phyloP scores from a whole-genome alignment of 495 filamentous ascomycete species.

The Podospora bellae-mahoneyi region DNA sequence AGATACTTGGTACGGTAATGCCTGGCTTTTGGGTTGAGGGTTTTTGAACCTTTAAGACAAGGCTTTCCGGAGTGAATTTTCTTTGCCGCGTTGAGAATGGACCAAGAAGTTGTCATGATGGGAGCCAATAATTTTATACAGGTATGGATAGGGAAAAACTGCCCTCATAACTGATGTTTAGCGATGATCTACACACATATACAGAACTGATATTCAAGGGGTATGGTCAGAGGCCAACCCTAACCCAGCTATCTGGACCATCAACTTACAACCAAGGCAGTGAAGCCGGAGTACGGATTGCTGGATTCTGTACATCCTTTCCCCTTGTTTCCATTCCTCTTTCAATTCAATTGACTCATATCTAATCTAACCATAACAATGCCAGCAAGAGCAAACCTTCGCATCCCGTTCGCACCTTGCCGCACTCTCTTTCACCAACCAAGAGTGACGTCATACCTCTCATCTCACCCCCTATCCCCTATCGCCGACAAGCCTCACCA shows the following conservation, averaged over 20 bases:
- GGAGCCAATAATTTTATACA: too few relatives aligned
- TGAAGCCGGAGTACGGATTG: background rate
- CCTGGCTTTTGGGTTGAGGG: too few relatives aligned
- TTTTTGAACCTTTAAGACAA: too few relatives aligned
- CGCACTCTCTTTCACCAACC: background rate
- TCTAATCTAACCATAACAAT: background rate
- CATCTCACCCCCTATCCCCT: background rate
- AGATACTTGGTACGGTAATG: too few relatives aligned
- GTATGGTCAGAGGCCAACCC: background rate
- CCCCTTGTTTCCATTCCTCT: background rate
- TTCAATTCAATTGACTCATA: background rate
- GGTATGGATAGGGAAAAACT: too few relatives aligned
- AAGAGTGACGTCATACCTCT: background rate
- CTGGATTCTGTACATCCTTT: background rate
- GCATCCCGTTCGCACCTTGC: background rate
- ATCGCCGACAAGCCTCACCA: background rate
- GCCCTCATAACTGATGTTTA: too few relatives aligned
- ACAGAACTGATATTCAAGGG: too few relatives aligned
- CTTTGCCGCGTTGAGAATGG: too few relatives aligned
- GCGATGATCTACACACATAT: too few relatives aligned
- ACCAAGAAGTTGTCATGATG: too few relatives aligned
- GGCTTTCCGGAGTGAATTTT: too few relatives aligned
- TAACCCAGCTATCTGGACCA: background rate
- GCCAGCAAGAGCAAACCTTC: background rate
- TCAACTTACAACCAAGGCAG: background rate